phyloP scores from a whole-genome alignment of 2,329 filamentous ascomycete genomes.

The Mycosphaerella sp. region DNA sequence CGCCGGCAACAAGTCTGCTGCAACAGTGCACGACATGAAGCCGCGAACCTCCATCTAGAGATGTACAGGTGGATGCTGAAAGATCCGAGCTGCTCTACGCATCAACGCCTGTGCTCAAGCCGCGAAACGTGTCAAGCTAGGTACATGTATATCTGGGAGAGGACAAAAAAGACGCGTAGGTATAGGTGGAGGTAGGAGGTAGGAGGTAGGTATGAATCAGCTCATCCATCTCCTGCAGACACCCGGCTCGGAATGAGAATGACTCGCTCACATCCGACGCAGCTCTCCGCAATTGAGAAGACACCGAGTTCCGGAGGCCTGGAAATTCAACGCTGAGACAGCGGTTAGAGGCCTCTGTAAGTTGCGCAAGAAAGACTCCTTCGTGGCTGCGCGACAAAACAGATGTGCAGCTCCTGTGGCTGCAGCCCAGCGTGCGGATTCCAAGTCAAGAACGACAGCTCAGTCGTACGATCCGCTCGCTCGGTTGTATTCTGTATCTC shows the following conservation, averaged over 20 bases:
- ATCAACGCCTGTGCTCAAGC: neutral
- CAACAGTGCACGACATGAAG: neutral
- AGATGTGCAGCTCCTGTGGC: conserved; percentile 1
- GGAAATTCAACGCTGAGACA: neutral
- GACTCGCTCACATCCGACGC: neutral
- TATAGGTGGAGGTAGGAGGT: neutral
- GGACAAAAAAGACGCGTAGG: neutral
- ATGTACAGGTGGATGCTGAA: neutral
- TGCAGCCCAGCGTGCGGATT: conserved; percentile 2
- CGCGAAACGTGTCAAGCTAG: neutral
- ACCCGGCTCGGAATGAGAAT: neutral
- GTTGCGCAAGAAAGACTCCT: neutral
- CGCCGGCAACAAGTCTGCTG: neutral
- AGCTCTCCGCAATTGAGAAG: neutral
- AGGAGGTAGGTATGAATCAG: neutral
- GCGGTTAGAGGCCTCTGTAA: neutral
- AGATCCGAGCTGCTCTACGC: neutral
- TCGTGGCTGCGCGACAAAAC: neutral
- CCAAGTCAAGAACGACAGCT: conserved; percentile 1
- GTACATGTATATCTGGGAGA: neutral
- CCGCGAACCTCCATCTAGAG: neutral
- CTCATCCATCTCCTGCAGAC: neutral
- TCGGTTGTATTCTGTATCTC: neutral
- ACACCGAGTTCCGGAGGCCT: conserved; percentile 1
- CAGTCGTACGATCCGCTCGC: conserved; percentile 1